Percentiles rank a stretch among this genome's conserved stretches.
Evolutionary conservation across 345 rosid species (phyloP).

Genomic region (Citrus trifoliata): DNA sequence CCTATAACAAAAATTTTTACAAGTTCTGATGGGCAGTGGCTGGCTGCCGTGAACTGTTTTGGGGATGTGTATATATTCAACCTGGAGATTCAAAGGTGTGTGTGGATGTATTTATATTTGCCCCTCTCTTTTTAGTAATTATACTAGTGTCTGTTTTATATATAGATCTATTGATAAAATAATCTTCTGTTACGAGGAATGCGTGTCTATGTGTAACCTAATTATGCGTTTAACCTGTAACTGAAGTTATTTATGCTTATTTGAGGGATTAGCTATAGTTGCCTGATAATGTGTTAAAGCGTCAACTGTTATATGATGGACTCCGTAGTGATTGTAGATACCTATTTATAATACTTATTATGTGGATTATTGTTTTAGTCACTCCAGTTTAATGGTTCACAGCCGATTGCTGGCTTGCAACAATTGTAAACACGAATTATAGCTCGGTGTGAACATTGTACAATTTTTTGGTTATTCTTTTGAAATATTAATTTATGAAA

Average conservation of each 20-base stretch:
- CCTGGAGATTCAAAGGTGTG: constrained; percentile 77
- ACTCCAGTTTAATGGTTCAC: not conserved
- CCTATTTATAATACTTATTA: not conserved
- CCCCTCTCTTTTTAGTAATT: not conserved
- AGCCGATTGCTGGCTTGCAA: not conserved
- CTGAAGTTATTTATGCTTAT: not conserved
- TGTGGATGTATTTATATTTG: not conserved
- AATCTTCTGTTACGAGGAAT: not conserved
- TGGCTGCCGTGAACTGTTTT: constrained; percentile 89
- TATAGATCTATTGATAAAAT: not conserved
- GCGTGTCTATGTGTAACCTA: not conserved
- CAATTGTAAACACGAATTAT: not conserved
- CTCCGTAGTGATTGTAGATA: not conserved
- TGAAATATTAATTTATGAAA: not conserved
- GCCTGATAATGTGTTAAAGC: not conserved
- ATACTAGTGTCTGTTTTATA: not conserved
- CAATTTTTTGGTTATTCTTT: not conserved
- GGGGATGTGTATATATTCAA: constrained; percentile 84
- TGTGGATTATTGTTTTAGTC: not conserved
- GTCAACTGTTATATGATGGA: not conserved
- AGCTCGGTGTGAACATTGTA: not conserved
- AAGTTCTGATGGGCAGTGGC: constrained; percentile 90
- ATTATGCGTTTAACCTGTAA: not conserved
- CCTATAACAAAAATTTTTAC: constrained; percentile 87
- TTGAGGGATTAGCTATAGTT: not conserved